Base-by-base conservation (phyloP, 1,284 basidiomycete genomes). In the Cutaneotrichosporon cutaneum region DNA sequence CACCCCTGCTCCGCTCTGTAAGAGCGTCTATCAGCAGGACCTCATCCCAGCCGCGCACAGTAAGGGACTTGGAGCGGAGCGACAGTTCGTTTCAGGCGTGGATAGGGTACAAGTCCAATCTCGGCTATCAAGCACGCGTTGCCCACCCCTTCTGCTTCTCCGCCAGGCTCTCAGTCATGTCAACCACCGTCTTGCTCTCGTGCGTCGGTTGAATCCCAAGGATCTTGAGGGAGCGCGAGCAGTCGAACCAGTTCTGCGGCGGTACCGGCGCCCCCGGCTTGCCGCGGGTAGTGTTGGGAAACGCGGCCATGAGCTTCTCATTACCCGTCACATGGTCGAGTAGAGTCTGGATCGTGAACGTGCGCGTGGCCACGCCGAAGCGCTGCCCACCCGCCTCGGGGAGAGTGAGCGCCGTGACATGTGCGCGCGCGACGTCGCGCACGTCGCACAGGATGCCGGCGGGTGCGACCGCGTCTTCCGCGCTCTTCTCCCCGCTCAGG, bases 401-500 rank as follows among this genome's bases (percentile, higher is more conserved):
- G 13, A 61, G 56, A 8, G 66, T 26, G 3, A 70, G 52, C 3
- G 67, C 61, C 33, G 62, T 65, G 39, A 67, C 61, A 35, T 70
- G 69, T 22, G 55, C 53, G n/a, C 45, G 39, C 5, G 69, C 69
- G 21, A 70, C 69, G 33, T 70, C 69, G 9, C 69, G 65, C 1
- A 70, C 69, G 27, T 70, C 69, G 32, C 67, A 69, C 10, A 70
- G 54, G 35, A 69, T 67, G 5, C 69, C 69, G 1, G 69, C 69
- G 4, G 68, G 59, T 21, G 69, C 69, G 8, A 55, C 52, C 8
- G 66, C 67, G 21, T 70, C 69, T n/a, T 67, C 69, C 8, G 39
- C 42, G 3, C 65, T 62, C 62, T 70, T 70, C 39, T 66, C 22
- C n/a, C 69, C 69, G 7, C 52, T 60, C 26, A 70, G 54, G 59